Conservation (phyloP, 2,329 filamentous ascomycete genomes). For the Aschersonia sp. region DNA sequence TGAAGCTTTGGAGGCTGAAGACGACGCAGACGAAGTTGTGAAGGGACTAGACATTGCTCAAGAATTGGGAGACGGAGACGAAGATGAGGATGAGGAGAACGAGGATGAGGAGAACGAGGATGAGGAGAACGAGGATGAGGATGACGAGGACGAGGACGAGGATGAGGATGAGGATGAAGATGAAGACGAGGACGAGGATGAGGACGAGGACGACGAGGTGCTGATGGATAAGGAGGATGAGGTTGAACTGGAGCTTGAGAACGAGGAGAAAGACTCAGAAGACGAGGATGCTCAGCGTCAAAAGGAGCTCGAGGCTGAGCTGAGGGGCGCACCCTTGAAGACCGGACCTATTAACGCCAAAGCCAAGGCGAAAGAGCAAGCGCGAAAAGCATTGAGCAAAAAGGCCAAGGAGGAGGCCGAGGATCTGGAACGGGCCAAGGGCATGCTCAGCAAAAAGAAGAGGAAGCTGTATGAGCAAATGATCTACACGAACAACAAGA, state of each 20-base stretch:
- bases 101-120: slow-evolving; percentile 30
- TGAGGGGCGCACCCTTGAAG: slow-evolving; percentile 52
- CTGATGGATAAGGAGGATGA: slow-evolving; percentile 23
- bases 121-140: slow-evolving; percentile 36
- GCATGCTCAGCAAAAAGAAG: slow-evolving; percentile 98
- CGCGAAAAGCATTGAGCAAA: slow-evolving; percentile 53
- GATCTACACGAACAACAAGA: slow-evolving; percentile 88
- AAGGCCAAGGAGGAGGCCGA: slow-evolving; percentile 67
- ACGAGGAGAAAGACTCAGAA: slow-evolving; percentile 21
- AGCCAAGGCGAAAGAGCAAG: slow-evolving; percentile 53
- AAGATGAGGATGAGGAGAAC: slow-evolving; percentile 27
- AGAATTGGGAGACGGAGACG: slow-evolving; percentile 23
- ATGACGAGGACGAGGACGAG: slow-evolving; percentile 41
- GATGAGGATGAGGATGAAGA: slow-evolving; percentile 47
- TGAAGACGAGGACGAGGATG: slow-evolving; percentile 22
- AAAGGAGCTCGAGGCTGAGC: slow-evolving; percentile 83
- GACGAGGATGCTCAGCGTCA: slow-evolving; percentile 63
- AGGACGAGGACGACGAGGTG: slow-evolving; percentile 31
- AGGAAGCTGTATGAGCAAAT: slow-evolving; percentile 96
- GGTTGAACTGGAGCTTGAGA: slow-evolving; percentile 31
- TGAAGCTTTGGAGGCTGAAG: slow-evolving; percentile 62
- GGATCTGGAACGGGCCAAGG: slow-evolving; percentile 83
- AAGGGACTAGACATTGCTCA: slow-evolving; percentile 35
- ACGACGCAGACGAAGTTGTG: slow-evolving; percentile 22
- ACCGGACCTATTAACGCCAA: slow-evolving; percentile 31